Evolutionary conservation across 2,329 filamentous ascomycete species (phyloP).

Genomic region (Colletotrichum endophyticum): DNA sequence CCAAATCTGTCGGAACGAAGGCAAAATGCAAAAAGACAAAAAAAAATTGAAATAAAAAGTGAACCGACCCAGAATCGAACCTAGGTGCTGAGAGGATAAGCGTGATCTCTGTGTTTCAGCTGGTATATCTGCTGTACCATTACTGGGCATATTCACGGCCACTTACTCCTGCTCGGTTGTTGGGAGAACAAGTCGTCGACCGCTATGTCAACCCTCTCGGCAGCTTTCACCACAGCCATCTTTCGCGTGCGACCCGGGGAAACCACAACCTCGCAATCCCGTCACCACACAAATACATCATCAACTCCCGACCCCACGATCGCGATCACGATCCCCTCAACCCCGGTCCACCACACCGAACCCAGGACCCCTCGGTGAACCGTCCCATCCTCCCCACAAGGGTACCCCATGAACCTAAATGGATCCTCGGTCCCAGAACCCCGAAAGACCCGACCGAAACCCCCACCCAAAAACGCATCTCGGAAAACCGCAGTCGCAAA

Average conservation of each 20-base stretch:
- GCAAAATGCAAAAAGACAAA: too few relatives aligned
- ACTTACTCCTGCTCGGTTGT: neutral
- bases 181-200: neutral
- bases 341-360: neutral
- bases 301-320: neutral
- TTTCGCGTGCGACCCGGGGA: too few relatives aligned
- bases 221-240: neutral
- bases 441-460: neutral
- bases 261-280: too few relatives aligned
- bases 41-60: too few relatives aligned
- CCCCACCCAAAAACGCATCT: neutral
- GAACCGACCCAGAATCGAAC: neutral
- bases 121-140: neutral
- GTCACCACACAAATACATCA: too few relatives aligned
- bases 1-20: too few relatives aligned
- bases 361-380: neutral
- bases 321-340: neutral
- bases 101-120: neutral
- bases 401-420: neutral
- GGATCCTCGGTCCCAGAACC: neutral
- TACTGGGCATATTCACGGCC: neutral
- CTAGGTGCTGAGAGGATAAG: neutral
- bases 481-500: neutral
- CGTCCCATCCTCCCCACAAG: neutral
- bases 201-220: neutral